Conservation (phyloP, 371 early-diverging fungal species). For the Syncephalastrum monosporum region DNA sequence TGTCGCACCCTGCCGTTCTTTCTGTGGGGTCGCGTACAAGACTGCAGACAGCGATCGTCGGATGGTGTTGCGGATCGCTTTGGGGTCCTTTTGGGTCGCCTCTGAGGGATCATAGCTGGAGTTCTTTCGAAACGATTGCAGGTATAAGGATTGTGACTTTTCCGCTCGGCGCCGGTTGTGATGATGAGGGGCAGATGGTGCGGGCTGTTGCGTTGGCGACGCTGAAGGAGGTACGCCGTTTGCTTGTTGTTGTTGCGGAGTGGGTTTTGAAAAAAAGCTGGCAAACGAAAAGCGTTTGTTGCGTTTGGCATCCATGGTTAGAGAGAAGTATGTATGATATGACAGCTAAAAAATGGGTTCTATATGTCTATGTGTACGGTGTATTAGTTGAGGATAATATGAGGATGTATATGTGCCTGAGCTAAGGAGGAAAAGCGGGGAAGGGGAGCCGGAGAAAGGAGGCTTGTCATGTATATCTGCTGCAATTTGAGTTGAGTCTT, state of each 20-base stretch:
- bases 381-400: too few relatives aligned
- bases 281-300: conserved; percentile 42
- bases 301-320: too few relatives aligned
- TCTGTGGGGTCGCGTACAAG: conserved; percentile 38
- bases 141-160: conserved; percentile 37
- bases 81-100: conserved; percentile 26
- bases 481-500: too few relatives aligned
- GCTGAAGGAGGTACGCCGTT: conserved; percentile 3
- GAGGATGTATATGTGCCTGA: too few relatives aligned
- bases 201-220: conserved; percentile 1
- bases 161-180: conserved; percentile 18
- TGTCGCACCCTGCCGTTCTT: conserved; percentile 2
- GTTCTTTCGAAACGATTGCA: conserved; percentile 29
- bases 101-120: conserved; percentile 28
- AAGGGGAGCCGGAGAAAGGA: too few relatives aligned
- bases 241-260: conserved; percentile 12
- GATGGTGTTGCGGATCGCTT: conserved; percentile 33
- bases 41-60: conserved; percentile 39
- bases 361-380: too few relatives aligned
- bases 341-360: too few relatives aligned
- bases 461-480: too few relatives aligned
- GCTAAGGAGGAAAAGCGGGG: too few relatives aligned
- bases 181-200: conserved; percentile 1
- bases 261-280: conserved; percentile 23
- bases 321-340: too few relatives aligned